Evolutionary conservation across 371 early-diverging fungal genomes (phyloP).

Genomic region (Apophysomyces variabilis): DNA sequence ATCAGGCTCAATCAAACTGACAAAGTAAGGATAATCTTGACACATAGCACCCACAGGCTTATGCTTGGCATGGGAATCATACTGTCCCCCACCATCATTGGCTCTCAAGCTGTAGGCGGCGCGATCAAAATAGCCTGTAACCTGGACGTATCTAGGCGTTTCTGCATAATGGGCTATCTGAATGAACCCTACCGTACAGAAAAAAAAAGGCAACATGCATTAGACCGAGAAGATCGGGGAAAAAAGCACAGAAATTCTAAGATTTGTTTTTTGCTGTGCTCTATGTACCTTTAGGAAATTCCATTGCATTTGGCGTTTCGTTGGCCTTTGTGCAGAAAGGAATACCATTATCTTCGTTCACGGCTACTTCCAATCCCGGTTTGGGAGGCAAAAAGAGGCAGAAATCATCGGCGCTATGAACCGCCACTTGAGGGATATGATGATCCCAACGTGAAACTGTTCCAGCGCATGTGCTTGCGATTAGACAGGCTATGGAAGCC

Average conservation of each 20-base stretch:
- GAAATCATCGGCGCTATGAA: conserved; percentile 41
- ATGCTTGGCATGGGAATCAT: conserved; percentile 35
- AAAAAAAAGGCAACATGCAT: not conserved
- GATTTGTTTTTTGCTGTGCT: no score
- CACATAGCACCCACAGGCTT: conserved; percentile 40
- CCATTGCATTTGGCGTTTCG: conserved; percentile 48
- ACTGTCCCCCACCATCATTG: conserved; percentile 58
- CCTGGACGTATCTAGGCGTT: conserved; percentile 48
- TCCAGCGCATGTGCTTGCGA: not conserved
- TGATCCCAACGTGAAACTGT: not conserved
- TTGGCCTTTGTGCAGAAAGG: conserved; percentile 54
- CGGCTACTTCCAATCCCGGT: conserved; percentile 58
- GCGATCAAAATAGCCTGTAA: conserved; percentile 61
- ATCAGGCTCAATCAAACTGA: conserved; percentile 51
- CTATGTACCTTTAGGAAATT: conserved; percentile 49
- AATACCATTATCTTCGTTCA: conserved; percentile 55
- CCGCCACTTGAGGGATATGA: conserved; percentile 17
- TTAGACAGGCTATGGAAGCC: not conserved
- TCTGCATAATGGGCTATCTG: conserved; percentile 52
- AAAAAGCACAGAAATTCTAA: no score
- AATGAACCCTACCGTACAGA: conserved; percentile 46
- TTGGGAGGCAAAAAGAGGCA: conserved; percentile 66
- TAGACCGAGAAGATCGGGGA: no score
- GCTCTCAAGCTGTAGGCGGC: conserved; percentile 45
- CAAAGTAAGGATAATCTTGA: conserved; percentile 42